Evolutionary conservation across 352 stramenopile genomes (phyloP), one percentile per base, ranked within the genome.

Genomic region (Phytophthora rubi): DNA sequence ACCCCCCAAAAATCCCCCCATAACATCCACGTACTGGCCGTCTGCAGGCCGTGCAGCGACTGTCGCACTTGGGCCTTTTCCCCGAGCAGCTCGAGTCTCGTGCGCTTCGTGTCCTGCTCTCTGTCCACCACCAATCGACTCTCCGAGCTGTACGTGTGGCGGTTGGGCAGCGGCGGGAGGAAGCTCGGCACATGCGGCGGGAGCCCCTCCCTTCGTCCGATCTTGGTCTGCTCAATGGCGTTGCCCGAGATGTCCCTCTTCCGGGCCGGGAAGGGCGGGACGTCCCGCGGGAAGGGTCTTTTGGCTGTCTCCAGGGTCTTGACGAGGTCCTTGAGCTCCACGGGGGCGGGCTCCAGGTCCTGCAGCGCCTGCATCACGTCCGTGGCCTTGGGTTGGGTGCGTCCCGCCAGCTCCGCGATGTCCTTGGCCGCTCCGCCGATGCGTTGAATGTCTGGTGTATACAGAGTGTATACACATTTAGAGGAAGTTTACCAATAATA

Each of bases 1-100:
- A 42, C 42, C 2, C 32, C 16, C 8, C 23, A 42, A 26, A 26
- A 26, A 26, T 30, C 28, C 12, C 21, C 23, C 10, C 33, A 48
- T 5, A 18, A 35, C 5, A 53, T 0, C n/a, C 54, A 69, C 78
- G 59, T 85, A 86, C 80, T 80, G 5, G 70, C 64, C 33, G 71
- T 77, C 56, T 90, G 70, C 59, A 90, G 47, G 2, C 81, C 78
- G 53, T 88, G 82, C 32, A 90, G 71, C 54, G 82, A 87, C 53
- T 87, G 75, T 30, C 84, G 80, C 47, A 90, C 79, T 66, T 88
- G 80, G 5, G 79, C 82, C 62, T 90, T 90, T 67, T 90, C 80
- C 61, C 70, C 71, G 10, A 90, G 70, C 42, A 88, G 51, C n/a
- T 83, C 79, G 10, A 90, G 68, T 18, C 82, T 69, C 62, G 77